phyloP scores from a whole-genome alignment of 768 basidiomycete genomes.

The Inosperma sp. region DNA sequence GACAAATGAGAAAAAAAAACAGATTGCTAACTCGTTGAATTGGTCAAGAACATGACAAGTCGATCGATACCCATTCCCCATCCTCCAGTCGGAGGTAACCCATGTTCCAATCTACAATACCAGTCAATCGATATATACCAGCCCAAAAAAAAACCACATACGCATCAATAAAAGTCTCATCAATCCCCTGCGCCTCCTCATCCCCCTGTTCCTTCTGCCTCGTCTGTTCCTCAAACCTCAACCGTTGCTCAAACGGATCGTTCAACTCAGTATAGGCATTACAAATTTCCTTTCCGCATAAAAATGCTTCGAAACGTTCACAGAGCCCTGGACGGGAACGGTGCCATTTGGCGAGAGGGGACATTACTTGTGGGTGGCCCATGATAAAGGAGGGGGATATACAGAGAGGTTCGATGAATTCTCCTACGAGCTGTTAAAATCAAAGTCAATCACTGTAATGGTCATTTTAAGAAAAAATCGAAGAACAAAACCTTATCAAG shows the following conservation, averaged over 20 bases:
- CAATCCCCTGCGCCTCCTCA: conserved; percentile 96
- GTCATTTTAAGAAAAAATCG: neutral
- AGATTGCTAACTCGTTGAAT: conserved; percentile 76
- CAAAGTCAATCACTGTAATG: neutral
- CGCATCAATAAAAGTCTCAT: conserved; percentile 95
- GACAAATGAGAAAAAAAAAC: too few relatives aligned
- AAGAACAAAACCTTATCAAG: conserved; percentile 74
- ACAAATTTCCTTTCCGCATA: conserved; percentile 97
- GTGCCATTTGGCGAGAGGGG: conserved; percentile 97
- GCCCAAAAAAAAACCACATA: conserved; percentile 38
- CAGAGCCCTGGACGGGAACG: conserved; percentile 95
- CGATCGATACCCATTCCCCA: conserved; percentile 97
- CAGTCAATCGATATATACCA: conserved; percentile 11
- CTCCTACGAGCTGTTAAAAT: conserved; percentile 77
- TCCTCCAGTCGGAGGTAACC: conserved; percentile 94
- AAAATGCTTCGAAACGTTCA: conserved; percentile 98
- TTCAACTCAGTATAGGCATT: conserved; percentile 99
- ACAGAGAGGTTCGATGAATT: conserved; percentile 96
- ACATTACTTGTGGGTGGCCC: conserved; percentile 99
- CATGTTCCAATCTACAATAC: conserved; percentile 80
- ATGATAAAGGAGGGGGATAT: conserved; percentile 97
- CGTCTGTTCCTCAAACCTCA: conserved; percentile 94
- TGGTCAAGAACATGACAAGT: conserved; percentile 97
- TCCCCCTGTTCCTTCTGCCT: conserved; percentile 96
- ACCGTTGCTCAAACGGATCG: conserved; percentile 93